A percentile compares a stretch with the other conserved stretches of the same genome.
Evolutionary conservation across 768 basidiomycete species (phyloP).

Genomic region (Calocybe cyanea): DNA sequence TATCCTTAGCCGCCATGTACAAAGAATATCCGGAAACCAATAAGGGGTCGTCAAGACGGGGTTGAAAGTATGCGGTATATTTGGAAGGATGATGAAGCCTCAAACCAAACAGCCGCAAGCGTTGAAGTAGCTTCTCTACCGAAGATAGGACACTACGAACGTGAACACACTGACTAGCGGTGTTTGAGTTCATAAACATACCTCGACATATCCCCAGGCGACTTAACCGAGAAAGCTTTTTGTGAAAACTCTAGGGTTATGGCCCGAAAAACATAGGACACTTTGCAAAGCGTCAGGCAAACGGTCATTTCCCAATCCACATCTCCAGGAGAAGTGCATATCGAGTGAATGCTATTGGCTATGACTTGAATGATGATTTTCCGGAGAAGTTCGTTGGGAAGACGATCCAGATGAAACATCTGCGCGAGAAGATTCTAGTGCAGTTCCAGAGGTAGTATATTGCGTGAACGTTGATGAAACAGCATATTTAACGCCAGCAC

Average conservation of each 20-base stretch:
- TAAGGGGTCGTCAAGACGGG: constrained; percentile 20
- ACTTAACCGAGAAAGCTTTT: constrained; percentile 26
- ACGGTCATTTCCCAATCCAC: constrained; percentile 31
- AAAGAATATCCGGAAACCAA: constrained; percentile 28
- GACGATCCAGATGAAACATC: not conserved
- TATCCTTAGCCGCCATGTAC: constrained; percentile 25
- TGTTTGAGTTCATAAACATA: constrained; percentile 12
- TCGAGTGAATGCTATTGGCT: constrained; percentile 28
- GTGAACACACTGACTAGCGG: not conserved
- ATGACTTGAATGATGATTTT: constrained; percentile 28
- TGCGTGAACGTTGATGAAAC: not conserved
- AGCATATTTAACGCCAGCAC: constrained; percentile 5
- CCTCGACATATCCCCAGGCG: constrained; percentile 4
- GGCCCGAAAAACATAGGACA: constrained; percentile 30
- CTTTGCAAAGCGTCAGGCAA: constrained; percentile 27
- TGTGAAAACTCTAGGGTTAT: constrained; percentile 29
- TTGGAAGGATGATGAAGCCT: constrained; percentile 21
- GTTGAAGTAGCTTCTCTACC: constrained; percentile 8
- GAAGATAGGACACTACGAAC: constrained; percentile 9
- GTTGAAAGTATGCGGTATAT: constrained; percentile 18
- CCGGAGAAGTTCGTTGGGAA: constrained; percentile 36
- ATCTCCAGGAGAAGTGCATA: constrained; percentile 27
- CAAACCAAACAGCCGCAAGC: constrained; percentile 20
- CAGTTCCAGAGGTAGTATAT: too few relatives aligned
- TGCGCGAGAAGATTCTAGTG: too few relatives aligned